Evolutionary conservation across 352 stramenopile species (phyloP), one percentile per base, ranked within the genome.

Genomic region (Phytophthora capsici): DNA sequence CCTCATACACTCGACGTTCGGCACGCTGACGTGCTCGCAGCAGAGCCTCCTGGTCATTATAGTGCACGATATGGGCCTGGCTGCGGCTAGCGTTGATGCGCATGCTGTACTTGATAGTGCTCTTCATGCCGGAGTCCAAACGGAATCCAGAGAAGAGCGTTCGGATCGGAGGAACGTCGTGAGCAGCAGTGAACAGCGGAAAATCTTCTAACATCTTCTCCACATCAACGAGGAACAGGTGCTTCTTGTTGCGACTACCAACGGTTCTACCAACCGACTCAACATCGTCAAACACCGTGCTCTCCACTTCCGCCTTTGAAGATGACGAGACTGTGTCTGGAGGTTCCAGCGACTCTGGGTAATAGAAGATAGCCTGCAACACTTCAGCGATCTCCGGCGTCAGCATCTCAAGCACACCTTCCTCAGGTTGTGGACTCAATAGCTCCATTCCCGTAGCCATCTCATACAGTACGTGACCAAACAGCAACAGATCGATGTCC

Each of bases 51-150:
- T 82, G 69, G 37, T 91, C 84, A 22, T 87, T 83, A 60, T 86
- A 89, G 32, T 90, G 84, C 12, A 90, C 78, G 2, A 90, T 64
- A 44, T 93, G 81, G 16, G 82, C 80, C n/a, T 86, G 73, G 37
- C 75, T 90, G 40, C 84, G 82, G 25, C 79, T 86, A 28, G 78
- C 73, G 55, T 91, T 93, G 58, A 91, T 90, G 40, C 82, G 84
- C 83, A 93, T 91, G 61, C 82, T 93, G 56, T 77, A 63, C 20
- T 79, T 79, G 47, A 93, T 84, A 1, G 80, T 89, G 60, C 69
- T 86, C 61, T 93, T 93, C 80, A 91, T 93, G 37, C 64, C 62
- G 9, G 82, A 90, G 60, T 93, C 84, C 20, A 93, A 61, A 13
- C 84, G 80, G 23, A 93, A 90, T 10, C 78, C 81, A 13, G 80